These are phyloP conservation scores for Vitis hybrid DNA, from an alignment of 177 flowering plant genomes.

Conservation along the genomic window DNA sequence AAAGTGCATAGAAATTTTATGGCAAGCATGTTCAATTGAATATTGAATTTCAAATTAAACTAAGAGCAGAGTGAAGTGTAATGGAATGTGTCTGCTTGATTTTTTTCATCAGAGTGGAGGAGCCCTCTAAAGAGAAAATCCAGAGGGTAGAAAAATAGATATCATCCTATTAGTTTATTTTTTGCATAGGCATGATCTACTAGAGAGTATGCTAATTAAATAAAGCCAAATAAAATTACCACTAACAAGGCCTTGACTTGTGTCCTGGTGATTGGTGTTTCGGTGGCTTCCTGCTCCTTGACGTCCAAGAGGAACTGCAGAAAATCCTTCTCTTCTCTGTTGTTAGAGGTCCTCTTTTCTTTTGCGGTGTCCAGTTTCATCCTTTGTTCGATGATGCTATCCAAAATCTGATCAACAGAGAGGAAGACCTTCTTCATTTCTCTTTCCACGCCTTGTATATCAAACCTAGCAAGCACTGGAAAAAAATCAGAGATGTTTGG, in stretches of 20 bases:
- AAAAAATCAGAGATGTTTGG: conserved; percentile 37
- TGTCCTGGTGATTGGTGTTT: conserved; percentile 18
- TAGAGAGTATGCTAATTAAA: too few species aligned
- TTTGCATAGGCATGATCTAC: too few species aligned
- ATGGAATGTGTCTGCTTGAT: too few species aligned
- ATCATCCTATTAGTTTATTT: too few species aligned
- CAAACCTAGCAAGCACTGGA: conserved; percentile 28
- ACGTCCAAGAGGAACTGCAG: conserved; percentile 31
- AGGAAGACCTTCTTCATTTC: neutral
- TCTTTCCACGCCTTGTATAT: conserved; percentile 33
- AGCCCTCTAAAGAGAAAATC: too few species aligned
- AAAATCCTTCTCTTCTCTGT: conserved; percentile 19
- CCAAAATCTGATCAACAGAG: conserved; percentile 12
- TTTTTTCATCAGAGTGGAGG: too few species aligned
- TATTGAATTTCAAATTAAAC: too few species aligned
- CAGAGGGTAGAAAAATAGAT: too few species aligned
- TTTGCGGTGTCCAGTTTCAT: neutral
- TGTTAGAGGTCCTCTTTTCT: neutral
- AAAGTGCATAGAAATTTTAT: too few species aligned
- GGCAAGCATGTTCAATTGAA: too few species aligned
- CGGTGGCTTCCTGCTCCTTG: conserved; percentile 17
- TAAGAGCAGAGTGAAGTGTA: too few species aligned
- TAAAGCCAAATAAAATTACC: conserved; percentile 17
- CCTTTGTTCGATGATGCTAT: conserved; percentile 10
- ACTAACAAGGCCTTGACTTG: conserved; percentile 34